Percentiles rank a stretch among this genome's conserved stretches.
Evolutionary conservation across 805 yeast genomes (phyloP).

Genomic region (Kuraishia ogatae): DNA sequence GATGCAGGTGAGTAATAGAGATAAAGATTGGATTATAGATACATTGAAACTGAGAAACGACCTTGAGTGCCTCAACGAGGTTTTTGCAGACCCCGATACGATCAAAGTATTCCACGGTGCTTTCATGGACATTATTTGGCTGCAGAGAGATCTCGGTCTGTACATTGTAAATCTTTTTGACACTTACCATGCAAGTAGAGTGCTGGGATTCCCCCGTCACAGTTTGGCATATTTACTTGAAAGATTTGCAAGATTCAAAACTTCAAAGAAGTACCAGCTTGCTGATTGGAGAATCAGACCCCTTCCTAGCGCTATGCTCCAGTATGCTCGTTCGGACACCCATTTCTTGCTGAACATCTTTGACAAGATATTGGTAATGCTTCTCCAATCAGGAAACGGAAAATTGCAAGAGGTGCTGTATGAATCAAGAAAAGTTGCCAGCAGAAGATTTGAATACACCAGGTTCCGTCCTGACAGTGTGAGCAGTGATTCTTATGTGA

Average conservation of each 20-base stretch:
- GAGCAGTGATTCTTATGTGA: slow-evolving; percentile 2
- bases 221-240: slow-evolving; percentile 82
- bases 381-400: slow-evolving; percentile 32
- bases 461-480: slow-evolving; percentile 42
- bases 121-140: slow-evolving; percentile 92
- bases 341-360: slow-evolving; percentile 80
- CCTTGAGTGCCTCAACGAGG: slow-evolving; percentile 52
- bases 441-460: slow-evolving; percentile 73
- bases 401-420: slow-evolving; percentile 55
- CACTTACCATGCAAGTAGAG: slow-evolving; percentile 82
- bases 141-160: slow-evolving; percentile 89
- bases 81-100: slow-evolving; percentile 75
- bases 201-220: slow-evolving; percentile 70
- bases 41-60: slow-evolving; percentile 69
- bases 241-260: slow-evolving; percentile 68
- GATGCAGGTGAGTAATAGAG: slow-evolving; percentile 83
- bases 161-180: slow-evolving; percentile 87
- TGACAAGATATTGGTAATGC: slow-evolving; percentile 59
- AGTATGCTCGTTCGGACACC: slow-evolving; percentile 92
- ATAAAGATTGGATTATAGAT: slow-evolving; percentile 82
- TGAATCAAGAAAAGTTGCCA: slow-evolving; percentile 74
- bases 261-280: slow-evolving; percentile 89
- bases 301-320: slow-evolving; percentile 59
- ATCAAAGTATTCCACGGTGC: slow-evolving; percentile 95
- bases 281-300: slow-evolving; percentile 98